phyloP scores from a whole-genome alignment of 2,329 filamentous ascomycete species.

The Diaporthe destruens region DNA sequence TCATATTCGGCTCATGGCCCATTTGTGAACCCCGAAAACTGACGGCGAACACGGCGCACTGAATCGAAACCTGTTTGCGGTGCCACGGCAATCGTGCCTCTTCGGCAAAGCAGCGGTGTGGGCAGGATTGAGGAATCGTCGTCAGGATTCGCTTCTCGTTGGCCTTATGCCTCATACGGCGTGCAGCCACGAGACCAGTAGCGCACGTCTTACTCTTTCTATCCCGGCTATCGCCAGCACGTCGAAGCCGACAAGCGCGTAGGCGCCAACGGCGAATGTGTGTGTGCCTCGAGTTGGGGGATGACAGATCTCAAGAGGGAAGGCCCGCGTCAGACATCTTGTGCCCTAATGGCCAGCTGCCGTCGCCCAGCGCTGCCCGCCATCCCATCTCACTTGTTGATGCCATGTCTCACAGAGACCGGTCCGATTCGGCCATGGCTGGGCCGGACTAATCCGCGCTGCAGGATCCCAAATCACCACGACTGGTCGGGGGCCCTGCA shows the following conservation, averaged over 20 bases:
- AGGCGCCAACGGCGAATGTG: constrained; percentile 11
- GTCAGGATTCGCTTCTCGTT: constrained; percentile 34
- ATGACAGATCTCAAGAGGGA: constrained; percentile 18
- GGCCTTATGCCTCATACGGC: constrained; percentile 29
- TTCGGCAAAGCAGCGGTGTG: constrained; percentile 42
- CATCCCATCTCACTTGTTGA: not conserved
- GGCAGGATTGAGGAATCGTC: constrained; percentile 22
- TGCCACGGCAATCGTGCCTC: constrained; percentile 38
- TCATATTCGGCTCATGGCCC: constrained; percentile 23
- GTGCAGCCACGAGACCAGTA: constrained; percentile 16
- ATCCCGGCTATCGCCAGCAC: constrained; percentile 14
- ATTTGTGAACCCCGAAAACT: constrained; percentile 33
- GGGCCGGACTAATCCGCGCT: constrained; percentile 11
- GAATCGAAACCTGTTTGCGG: constrained; percentile 39
- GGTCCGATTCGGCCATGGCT: constrained; percentile 38
- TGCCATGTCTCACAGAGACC: constrained; percentile 31
- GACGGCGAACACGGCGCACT: constrained; percentile 25
- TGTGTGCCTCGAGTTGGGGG: constrained; percentile 9
- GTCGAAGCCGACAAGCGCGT: constrained; percentile 30
- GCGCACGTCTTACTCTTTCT: constrained; percentile 19
- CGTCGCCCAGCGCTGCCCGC: constrained; percentile 20
- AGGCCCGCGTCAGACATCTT: constrained; percentile 2
- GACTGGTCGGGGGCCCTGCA: constrained; percentile 13
- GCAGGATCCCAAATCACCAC: constrained; percentile 8
- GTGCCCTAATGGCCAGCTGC: constrained; percentile 3